Conservation (phyloP, 768 basidiomycete genomes). For the Exsudoporus frostii region DNA sequence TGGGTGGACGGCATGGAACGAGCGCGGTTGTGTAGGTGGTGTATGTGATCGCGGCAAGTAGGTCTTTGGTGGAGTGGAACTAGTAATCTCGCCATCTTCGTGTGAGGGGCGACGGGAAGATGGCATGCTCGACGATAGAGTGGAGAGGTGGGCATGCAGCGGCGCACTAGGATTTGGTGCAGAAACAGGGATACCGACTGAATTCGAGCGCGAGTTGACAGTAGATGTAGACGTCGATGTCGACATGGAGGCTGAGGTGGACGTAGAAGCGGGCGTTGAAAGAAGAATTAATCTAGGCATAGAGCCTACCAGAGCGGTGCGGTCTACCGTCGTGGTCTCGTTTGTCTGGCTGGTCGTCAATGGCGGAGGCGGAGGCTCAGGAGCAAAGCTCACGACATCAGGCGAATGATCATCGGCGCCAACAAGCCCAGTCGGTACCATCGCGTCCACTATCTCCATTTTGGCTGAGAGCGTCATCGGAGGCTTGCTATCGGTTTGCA, state of each 20-base stretch:
- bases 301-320: not conserved
- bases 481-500: constrained; percentile 2
- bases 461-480: constrained; percentile 20
- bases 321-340: constrained; percentile 10
- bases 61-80: constrained; percentile 33
- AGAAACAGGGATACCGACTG: constrained; percentile 15
- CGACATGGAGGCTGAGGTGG: constrained; percentile 16
- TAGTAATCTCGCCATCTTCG: constrained; percentile 53
- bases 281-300: not conserved
- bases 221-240: constrained; percentile 23
- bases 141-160: not conserved
- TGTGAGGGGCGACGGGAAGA: constrained; percentile 36
- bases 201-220: constrained; percentile 26
- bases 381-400: constrained; percentile 26
- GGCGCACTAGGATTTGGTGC: constrained; percentile 1
- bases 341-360: constrained; percentile 23
- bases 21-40: constrained; percentile 48
- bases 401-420: constrained; percentile 17
- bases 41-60: constrained; percentile 41
- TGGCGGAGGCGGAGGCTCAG: constrained; percentile 33
- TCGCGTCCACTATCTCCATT: constrained; percentile 24
- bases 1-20: constrained; percentile 33
- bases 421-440: constrained; percentile 19
- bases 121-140: constrained; percentile 10
- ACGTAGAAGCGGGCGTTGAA: constrained; percentile 9